Evolutionary conservation across 2,329 filamentous ascomycete species (phyloP).

Genomic region (Neoarthrinium moseri): DNA sequence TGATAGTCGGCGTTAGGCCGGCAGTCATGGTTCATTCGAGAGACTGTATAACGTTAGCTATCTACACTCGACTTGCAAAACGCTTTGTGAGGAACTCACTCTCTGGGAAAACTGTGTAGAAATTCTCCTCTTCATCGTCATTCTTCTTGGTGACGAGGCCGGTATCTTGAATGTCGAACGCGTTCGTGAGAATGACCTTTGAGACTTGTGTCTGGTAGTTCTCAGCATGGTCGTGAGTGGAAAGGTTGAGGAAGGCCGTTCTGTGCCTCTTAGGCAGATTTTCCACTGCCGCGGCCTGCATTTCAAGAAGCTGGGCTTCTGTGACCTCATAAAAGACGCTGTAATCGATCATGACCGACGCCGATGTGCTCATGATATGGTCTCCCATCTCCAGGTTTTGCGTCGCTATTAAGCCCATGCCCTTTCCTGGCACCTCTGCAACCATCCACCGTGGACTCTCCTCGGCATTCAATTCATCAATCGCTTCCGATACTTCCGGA

Average conservation of each 20-base stretch:
- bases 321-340: slow-evolving; percentile 29
- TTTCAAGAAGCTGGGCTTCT: slow-evolving; percentile 20
- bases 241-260: slow-evolving; percentile 32
- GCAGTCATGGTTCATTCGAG: slow-evolving; percentile 45
- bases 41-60: slow-evolving; percentile 21
- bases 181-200: slow-evolving; percentile 35
- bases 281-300: slow-evolving; percentile 31
- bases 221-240: slow-evolving; percentile 28
- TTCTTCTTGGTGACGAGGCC: slow-evolving; percentile 22
- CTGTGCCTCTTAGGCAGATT: slow-evolving; percentile 29
- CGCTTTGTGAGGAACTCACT: slow-evolving; percentile 18
- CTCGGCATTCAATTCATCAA: slow-evolving; percentile 23
- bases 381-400: slow-evolving; percentile 33
- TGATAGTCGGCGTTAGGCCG: slow-evolving; percentile 43
- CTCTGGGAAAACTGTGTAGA: slow-evolving; percentile 38
- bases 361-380: slow-evolving; percentile 36
- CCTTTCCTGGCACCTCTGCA: slow-evolving; percentile 36
- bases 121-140: slow-evolving; percentile 19
- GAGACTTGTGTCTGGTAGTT: slow-evolving; percentile 28
- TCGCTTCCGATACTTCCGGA: slow-evolving; percentile 20
- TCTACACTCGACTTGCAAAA: not conserved
- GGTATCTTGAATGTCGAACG: slow-evolving; percentile 34
- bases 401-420: slow-evolving; percentile 34
- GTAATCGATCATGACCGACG: slow-evolving; percentile 38
- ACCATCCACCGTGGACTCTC: slow-evolving; percentile 28